Base-by-base conservation (phyloP, 108 stramenopile species). In the Pseudonitzschia multiseries region DNA sequence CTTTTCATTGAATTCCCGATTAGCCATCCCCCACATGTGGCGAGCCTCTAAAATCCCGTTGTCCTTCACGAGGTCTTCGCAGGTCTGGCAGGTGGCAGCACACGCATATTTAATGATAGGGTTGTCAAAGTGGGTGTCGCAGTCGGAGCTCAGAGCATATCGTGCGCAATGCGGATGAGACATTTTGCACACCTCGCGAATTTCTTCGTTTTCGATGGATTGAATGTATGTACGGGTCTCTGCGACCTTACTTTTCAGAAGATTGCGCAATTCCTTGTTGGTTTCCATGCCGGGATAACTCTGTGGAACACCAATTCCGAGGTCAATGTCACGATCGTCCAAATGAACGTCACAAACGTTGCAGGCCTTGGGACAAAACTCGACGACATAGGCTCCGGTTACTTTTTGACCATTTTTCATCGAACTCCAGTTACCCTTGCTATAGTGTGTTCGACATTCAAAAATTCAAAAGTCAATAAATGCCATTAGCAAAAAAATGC, bases 321-420 rank as follows among this genome's bases (percentile, higher is more conserved):
- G 62, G 18, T 31, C 21, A 3, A 56, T 56, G 52, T 76, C 75
- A 20, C 60, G 54, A 22, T 61, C 61, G 41, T 59, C 57, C 46
- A 76, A 70, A 52, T 76, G 68, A 33, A 76, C 50, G 56, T 76
- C 68, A 65, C 75, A 76, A 18, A 62, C 60, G 3, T 65, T 65
- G 26, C 75, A 76, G 12, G 68, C 36, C 22, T 33, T 21, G 10
- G 75, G 75, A 64, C 75, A 76, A 22, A 76, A 62, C 51, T 76
- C 75, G 15, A 76, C 61, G 22, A 76, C 61, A 43, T 66, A 76
- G 8, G 68, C 48, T 28, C 36, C 57, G 42, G 69, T 70, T 1
- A 76, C 50, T 8, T 26, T 63, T 36, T 51, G 44, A 8, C 51
- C 42, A 27, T 67, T 67, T 46, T 76, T 69, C 18, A 46, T 50